Evolutionary conservation across 148 eudicot species (phyloP).

Genomic region (Cornus florida): DNA sequence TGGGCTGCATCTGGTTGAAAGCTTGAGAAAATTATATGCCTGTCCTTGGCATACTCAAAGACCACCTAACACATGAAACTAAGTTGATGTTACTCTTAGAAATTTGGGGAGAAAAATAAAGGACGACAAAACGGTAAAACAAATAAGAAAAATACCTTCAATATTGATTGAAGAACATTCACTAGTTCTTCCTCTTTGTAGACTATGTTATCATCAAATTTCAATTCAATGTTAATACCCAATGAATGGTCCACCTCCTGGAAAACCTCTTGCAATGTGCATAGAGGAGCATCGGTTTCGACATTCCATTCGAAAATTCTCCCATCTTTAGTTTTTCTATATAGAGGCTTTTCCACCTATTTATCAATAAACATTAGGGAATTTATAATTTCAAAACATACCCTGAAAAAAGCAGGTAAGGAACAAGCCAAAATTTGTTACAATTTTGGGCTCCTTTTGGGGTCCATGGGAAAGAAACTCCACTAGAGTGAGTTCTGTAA

Average conservation of each 20-base stretch:
- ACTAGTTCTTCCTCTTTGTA: conserved; percentile 29
- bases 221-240: conserved; percentile 52
- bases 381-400: not conserved
- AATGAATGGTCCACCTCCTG: conserved; percentile 27
- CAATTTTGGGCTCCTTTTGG: conserved; percentile 37
- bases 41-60: conserved; percentile 21
- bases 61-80: conserved; percentile 19
- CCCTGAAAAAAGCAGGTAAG: not conserved
- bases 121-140: not conserved
- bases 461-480: conserved; percentile 50
- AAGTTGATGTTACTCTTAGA: not conserved
- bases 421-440: conserved; percentile 1
- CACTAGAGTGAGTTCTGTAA: conserved; percentile 35
- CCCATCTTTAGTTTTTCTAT: conserved; percentile 40
- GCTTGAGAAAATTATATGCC: conserved; percentile 47
- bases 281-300: conserved; percentile 42
- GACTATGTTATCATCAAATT: conserved; percentile 35
- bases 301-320: conserved; percentile 43
- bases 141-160: conserved; percentile 20
- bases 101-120: too few species aligned
- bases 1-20: conserved; percentile 53
- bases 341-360: conserved; percentile 47
- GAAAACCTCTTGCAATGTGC: conserved; percentile 45
- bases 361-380: not conserved
- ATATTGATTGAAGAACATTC: conserved; percentile 24